Base-by-base conservation (phyloP, 1,284 basidiomycete genomes). In the Melanopsichium pennsylvanicum region DNA sequence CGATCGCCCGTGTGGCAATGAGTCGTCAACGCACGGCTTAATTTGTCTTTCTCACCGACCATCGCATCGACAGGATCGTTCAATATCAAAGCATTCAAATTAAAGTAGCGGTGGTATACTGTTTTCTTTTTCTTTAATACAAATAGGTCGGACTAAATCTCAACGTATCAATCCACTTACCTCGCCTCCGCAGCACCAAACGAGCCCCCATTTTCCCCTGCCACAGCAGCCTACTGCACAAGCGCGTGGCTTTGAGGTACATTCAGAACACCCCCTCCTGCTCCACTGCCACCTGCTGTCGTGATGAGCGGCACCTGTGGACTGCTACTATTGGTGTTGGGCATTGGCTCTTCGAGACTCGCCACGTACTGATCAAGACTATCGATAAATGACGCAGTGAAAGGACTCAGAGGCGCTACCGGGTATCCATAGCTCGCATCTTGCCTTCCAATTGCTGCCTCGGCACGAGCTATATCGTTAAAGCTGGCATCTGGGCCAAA, bases 341-440 rank as follows among this genome's bases (percentile, higher is more conserved):
- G 64, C 45, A 68, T 9, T 5, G 64, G 64, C 42, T 68, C 64
- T 27, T 68, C 64, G 21, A 68, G 16, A 34, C 58, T 61, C 5
- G 66, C 55, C 26, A 63, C 66, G 37, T 69, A 69, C 59, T 69
- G 59, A 32, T 69, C 66, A 16, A 69, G 39, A 32, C 55, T 59
- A 26, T 63, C 56, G 40, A 69, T 69, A 21, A 69, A 69, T 34
- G 59, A 49, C 2, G 59, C 59, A 0, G 66, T 69, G 26, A 69
- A 69, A 0, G 66, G 66, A 25, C 55, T 59, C 22, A 69, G 18
- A 2, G 66, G 66, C 5, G 66, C 66, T 0, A 69, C 59, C 0
- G 66, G 66, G 16, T 69, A 56, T 8, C 54, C 51, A 27, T 37
- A 63, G 23, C 55, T 59, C 2, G 60, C 60, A n/a, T 69, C 66